Evolutionary conservation across 2,329 filamentous ascomycete genomes (phyloP).

Genomic region (Pleomassaria siparia): DNA sequence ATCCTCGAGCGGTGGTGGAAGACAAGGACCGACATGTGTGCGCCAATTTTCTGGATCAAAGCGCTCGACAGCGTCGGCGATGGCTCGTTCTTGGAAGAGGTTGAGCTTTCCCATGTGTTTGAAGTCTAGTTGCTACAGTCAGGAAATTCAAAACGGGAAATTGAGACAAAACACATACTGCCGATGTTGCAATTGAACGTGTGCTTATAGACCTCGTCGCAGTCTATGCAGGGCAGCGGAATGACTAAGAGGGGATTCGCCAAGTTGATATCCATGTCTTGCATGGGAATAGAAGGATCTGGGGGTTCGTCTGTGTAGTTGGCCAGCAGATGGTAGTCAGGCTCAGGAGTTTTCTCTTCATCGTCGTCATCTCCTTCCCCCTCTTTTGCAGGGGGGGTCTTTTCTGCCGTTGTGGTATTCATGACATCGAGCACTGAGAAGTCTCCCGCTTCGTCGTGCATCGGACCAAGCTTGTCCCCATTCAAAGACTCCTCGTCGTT

Average conservation of each 20-base stretch:
- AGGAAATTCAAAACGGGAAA: background rate
- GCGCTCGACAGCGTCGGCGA: constrained; percentile 14
- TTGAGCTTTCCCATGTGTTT: constrained; percentile 13
- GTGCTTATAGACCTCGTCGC: constrained; percentile 17
- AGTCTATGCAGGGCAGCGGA: constrained; percentile 29
- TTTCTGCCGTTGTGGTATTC: too few species aligned
- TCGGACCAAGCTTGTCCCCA: background rate
- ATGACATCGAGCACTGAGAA: too few species aligned
- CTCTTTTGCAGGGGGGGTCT: too few species aligned
- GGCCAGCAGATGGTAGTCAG: too few species aligned
- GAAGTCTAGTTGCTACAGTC: constrained; percentile 8
- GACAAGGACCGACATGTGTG: constrained; percentile 12
- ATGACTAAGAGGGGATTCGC: background rate
- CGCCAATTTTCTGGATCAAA: constrained; percentile 33
- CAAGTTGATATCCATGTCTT: background rate
- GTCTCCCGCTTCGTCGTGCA: too few species aligned
- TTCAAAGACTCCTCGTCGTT: too few species aligned
- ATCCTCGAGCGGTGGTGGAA: background rate
- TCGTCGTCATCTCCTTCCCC: too few species aligned
- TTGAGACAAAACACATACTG: constrained; percentile 16
- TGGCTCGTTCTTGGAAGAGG: constrained; percentile 9
- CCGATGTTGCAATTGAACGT: constrained; percentile 19
- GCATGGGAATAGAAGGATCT: background rate
- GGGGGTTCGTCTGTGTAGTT: background rate
- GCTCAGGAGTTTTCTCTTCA: too few species aligned